Evolutionary conservation across 495 filamentous ascomycete species (phyloP).

Genomic region (Talaromyces thailandensis): DNA sequence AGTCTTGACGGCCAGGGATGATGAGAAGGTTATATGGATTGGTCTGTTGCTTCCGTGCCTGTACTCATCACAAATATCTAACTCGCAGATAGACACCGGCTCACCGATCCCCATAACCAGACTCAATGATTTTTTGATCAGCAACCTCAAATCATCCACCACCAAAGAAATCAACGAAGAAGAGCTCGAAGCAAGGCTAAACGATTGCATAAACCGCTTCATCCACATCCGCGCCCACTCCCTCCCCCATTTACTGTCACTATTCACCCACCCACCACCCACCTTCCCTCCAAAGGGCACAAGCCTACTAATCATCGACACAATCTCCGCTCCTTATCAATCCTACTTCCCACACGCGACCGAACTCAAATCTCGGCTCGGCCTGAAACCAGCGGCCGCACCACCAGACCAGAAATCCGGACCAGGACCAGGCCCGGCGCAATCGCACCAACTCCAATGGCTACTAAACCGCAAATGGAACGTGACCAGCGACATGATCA

Average conservation of each 20-base stretch:
- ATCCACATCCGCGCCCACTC: constrained; percentile 40
- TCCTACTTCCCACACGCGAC: constrained; percentile 55
- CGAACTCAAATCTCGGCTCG: constrained; percentile 27
- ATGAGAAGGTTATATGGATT: constrained; percentile 66
- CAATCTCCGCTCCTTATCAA: constrained; percentile 63
- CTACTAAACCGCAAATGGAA: constrained; percentile 52
- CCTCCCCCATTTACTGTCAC: constrained; percentile 68
- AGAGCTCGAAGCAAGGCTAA: constrained; percentile 1
- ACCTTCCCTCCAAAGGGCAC: constrained; percentile 51
- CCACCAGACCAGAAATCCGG: constrained; percentile 15
- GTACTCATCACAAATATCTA: background rate
- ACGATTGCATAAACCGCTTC: constrained; percentile 22
- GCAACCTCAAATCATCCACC: constrained; percentile 2
- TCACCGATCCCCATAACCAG: constrained; percentile 32
- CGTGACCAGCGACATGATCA: constrained; percentile 47
- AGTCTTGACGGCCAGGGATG: constrained; percentile 47
- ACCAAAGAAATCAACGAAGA: background rate
- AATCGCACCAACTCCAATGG: constrained; percentile 41
- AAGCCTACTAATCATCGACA: constrained; percentile 65
- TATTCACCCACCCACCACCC: constrained; percentile 54
- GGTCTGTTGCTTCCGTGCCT: constrained; percentile 42
- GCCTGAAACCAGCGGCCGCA: background rate
- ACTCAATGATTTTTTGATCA: constrained; percentile 25
- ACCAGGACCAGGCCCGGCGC: constrained; percentile 16
- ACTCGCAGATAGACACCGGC: constrained; percentile 35